Evolutionary conservation across 495 filamentous ascomycete genomes (phyloP).

Genomic region (Aspergillus incahuasiensis): DNA sequence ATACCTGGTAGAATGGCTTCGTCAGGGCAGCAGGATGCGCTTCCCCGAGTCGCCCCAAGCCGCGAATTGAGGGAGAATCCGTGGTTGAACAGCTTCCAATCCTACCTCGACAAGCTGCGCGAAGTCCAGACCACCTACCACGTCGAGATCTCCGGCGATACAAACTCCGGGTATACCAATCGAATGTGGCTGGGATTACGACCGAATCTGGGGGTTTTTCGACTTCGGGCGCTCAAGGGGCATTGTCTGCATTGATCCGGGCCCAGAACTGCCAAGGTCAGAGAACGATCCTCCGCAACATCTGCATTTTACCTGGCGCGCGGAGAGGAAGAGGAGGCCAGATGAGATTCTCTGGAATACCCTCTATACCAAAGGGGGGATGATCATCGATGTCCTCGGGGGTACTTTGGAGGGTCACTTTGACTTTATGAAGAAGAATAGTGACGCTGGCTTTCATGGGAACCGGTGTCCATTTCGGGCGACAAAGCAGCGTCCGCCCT

Average conservation of each 20-base stretch:
- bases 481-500: background rate
- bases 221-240: slow-evolving; percentile 6
- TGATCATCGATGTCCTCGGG: background rate
- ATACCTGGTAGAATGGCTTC: too few relatives aligned
- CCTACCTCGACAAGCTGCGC: background rate
- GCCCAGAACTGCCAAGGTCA: background rate
- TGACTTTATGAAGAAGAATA: slow-evolving; percentile 2
- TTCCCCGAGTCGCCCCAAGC: too few relatives aligned
- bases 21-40: too few relatives aligned
- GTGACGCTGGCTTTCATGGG: background rate
- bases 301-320: slow-evolving; percentile 9
- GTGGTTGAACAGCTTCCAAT: slow-evolving; percentile 6
- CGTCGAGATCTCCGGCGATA: background rate
- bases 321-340: background rate
- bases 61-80: background rate
- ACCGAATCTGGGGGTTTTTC: slow-evolving; percentile 12
- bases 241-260: slow-evolving; percentile 9
- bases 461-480: background rate
- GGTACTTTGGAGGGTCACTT: background rate
- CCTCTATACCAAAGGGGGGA: background rate
- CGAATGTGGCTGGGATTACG: slow-evolving; percentile 14
- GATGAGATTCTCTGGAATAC: background rate
- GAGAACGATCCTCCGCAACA: background rate
- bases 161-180: background rate
- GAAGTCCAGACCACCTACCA: slow-evolving; percentile 6